Percentiles rank a stretch among this genome's conserved stretches.
These are phyloP conservation scores for Chlamydomonas asymmetrica DNA, from an alignment of 139 green algal genomes.

Conservation along the genomic window DNA sequence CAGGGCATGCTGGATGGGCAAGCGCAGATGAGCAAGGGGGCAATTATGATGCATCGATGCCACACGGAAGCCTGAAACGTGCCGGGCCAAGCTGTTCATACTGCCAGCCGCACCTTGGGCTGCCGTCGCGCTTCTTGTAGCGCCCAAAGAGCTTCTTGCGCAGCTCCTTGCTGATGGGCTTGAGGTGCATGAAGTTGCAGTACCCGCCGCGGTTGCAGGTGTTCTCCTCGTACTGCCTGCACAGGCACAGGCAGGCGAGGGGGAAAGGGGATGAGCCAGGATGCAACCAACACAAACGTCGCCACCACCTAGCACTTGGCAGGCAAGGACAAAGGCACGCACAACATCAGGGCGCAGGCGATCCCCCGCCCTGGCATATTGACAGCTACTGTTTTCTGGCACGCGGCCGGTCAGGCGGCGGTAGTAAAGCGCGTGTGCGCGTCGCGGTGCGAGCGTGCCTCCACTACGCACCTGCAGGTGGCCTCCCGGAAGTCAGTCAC, in stretches of 20 bases:
- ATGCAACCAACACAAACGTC: no score
- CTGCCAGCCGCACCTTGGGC: slow-evolving; percentile 27
- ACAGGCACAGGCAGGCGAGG: not conserved
- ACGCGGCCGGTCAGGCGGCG: no score
- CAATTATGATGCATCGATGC: not conserved
- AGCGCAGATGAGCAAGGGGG: no score
- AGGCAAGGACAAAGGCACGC: no score
- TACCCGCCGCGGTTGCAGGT: slow-evolving; percentile 95
- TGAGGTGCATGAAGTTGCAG: slow-evolving; percentile 99
- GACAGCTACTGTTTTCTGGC: no score
- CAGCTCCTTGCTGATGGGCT: slow-evolving; percentile 84
- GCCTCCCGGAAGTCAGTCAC: slow-evolving; percentile 98
- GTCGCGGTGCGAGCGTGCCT: slow-evolving; percentile 93
- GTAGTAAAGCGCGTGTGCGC: slow-evolving; percentile 99
- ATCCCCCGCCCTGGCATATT: no score
- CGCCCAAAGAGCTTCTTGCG: slow-evolving; percentile 83
- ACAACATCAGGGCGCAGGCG: no score
- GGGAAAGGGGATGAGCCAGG: no score
- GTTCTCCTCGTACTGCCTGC: slow-evolving; percentile 97
- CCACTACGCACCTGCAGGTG: slow-evolving; percentile 96
- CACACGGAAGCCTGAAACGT: not conserved
- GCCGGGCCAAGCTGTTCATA: not conserved
- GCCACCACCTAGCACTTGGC: no score
- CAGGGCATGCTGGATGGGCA: no score
- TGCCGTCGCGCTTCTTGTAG: slow-evolving; percentile 63